phyloP scores from a whole-genome alignment of 2,329 filamentous ascomycete species.

The Trichoderma sp. region DNA sequence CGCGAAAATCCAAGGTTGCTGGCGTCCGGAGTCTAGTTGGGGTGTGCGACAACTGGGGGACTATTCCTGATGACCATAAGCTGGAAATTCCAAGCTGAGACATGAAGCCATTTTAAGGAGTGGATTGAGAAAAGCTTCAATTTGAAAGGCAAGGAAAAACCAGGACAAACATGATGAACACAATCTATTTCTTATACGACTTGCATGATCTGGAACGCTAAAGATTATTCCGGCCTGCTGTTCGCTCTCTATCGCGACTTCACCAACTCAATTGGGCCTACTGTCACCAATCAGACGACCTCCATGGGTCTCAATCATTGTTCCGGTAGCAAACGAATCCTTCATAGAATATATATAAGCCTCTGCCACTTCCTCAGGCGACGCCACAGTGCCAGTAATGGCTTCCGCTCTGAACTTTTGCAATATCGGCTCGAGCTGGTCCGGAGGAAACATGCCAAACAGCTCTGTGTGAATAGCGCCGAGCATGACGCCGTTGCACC shows the following conservation, averaged over 20 bases:
- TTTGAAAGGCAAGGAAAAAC: neutral
- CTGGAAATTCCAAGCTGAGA: slow-evolving; percentile 8
- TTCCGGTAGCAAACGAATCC: slow-evolving; percentile 45
- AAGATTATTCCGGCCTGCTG: neutral
- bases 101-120: neutral
- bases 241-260: neutral
- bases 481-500: slow-evolving; percentile 65
- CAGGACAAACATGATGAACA: neutral
- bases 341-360: slow-evolving; percentile 51
- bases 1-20: slow-evolving; percentile 28
- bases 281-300: slow-evolving; percentile 35
- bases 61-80: slow-evolving; percentile 18
- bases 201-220: neutral
- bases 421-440: slow-evolving; percentile 27
- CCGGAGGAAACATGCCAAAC: slow-evolving; percentile 32
- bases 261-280: neutral
- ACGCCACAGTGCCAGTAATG: slow-evolving; percentile 36
- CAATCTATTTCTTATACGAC: neutral
- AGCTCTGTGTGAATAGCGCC: slow-evolving; percentile 57
- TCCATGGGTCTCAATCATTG: slow-evolving; percentile 36
- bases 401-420: slow-evolving; percentile 30
- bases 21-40: slow-evolving; percentile 32
- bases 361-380: slow-evolving; percentile 48
- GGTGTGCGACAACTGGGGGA: slow-evolving; percentile 33
- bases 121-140: neutral